Evolutionary conservation across 345 rosid species (phyloP).

Genomic region (Citrus trifoliata): DNA sequence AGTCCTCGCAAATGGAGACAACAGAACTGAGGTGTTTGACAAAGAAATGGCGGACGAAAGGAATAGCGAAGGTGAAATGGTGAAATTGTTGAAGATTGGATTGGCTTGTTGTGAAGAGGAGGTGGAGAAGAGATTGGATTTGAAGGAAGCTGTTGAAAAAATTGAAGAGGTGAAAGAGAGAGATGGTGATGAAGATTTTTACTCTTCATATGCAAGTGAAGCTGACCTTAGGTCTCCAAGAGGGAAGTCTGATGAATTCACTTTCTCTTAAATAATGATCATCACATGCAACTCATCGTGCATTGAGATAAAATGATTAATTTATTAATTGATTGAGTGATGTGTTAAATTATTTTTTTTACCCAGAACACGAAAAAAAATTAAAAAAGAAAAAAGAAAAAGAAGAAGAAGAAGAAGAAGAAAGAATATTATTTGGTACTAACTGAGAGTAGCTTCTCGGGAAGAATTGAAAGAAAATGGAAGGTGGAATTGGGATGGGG

Average conservation of each 20-base stretch:
- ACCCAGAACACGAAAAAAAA: no score
- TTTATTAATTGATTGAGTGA: no score
- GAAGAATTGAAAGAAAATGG: not conserved
- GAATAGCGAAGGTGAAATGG: conserved; percentile 40
- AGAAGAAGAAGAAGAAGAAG: not conserved
- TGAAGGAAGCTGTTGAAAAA: conserved; percentile 60
- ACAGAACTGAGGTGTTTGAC: conserved; percentile 42
- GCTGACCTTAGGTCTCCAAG: conserved; percentile 34
- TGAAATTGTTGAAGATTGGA: conserved; percentile 60
- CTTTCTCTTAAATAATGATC: conserved; percentile 3
- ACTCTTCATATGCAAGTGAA: conserved; percentile 51
- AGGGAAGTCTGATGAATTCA: conserved; percentile 36
- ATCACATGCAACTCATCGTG: not conserved
- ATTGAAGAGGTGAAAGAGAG: conserved; percentile 58
- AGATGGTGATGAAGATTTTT: conserved; percentile 51
- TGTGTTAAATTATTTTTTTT: no score
- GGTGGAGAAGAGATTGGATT: conserved; percentile 71
- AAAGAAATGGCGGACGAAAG: conserved; percentile 44
- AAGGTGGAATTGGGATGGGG: not conserved
- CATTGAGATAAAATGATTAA: not conserved
- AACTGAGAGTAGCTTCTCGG: not conserved
- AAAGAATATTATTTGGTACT: not conserved
- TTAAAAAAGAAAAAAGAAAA: not conserved
- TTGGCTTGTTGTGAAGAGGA: conserved; percentile 64
- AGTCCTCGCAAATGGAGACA: conserved; percentile 21